phyloP scores from a whole-genome alignment of 202 grass and related monocot species.

The Schoenoplectus triqueter region DNA sequence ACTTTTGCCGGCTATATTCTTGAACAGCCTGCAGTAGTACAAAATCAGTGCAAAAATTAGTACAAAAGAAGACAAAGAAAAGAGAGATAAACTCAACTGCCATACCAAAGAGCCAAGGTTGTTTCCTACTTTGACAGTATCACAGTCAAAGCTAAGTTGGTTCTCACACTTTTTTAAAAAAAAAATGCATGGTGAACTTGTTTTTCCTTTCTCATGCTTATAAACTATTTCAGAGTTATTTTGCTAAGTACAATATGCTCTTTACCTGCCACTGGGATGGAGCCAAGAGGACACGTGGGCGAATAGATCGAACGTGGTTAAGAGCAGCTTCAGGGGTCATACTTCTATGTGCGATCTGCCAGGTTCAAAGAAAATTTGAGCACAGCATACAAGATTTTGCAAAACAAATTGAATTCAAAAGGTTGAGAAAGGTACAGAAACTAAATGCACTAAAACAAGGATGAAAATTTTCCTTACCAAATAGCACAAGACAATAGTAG shows the following conservation, averaged over 20 bases:
- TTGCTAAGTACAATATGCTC: constrained; percentile 20
- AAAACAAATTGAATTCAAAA: constrained; percentile 14
- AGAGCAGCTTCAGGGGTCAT: constrained; percentile 65
- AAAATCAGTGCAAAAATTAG: background rate
- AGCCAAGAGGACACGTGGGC: constrained; percentile 66
- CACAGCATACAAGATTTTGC: background rate
- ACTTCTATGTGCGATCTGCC: constrained; percentile 71
- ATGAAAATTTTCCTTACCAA: constrained; percentile 45
- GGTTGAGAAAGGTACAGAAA: background rate
- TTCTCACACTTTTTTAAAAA: background rate
- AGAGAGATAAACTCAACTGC: background rate
- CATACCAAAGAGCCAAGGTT: background rate
- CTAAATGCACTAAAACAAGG: background rate
- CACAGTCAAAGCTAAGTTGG: background rate
- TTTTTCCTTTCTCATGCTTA: background rate
- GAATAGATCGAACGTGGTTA: constrained; percentile 54
- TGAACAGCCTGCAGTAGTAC: constrained; percentile 54
- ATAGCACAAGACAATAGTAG: constrained; percentile 79
- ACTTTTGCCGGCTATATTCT: constrained; percentile 46
- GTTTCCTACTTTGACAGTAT: background rate
- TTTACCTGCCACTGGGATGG: constrained; percentile 62
- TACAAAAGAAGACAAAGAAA: background rate
- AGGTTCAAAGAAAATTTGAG: constrained; percentile 9
- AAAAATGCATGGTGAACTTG: background rate
- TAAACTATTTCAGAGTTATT: background rate